Conservation (phyloP, 2,329 filamentous ascomycete species). For the Neopestalotiopsis clavispora region DNA sequence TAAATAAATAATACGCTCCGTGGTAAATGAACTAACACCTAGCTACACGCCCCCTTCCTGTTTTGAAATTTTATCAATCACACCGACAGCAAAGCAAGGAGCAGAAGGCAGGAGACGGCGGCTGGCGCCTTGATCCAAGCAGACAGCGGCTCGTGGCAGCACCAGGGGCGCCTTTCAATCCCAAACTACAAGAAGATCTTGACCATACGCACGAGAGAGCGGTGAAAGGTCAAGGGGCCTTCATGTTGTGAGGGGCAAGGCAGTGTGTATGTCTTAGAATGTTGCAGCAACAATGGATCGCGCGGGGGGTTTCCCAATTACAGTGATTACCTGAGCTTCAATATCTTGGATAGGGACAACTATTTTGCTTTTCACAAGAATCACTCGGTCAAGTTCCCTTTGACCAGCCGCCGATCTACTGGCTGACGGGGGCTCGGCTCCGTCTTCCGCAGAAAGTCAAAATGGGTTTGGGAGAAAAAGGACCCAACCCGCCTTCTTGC, state of each 20-base stretch:
- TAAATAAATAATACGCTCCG: neutral
- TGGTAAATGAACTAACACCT: neutral
- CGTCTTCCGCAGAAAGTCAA: conserved; percentile 10
- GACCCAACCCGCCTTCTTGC: neutral
- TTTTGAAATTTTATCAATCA: neutral
- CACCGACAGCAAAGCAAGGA: neutral
- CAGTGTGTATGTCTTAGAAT: neutral
- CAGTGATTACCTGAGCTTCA: neutral
- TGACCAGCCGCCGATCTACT: neutral
- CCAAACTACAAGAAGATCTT: neutral
- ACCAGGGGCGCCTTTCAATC: neutral
- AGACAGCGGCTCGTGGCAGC: conserved; percentile 2
- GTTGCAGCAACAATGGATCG: neutral
- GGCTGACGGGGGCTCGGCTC: neutral
- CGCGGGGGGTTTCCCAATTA: neutral
- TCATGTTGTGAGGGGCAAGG: neutral
- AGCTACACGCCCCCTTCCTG: neutral
- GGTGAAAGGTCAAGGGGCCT: neutral
- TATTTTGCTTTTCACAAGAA: neutral
- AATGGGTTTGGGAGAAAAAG: neutral
- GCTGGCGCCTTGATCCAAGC: conserved; percentile 7
- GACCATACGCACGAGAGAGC: neutral
- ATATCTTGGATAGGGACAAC: too few species aligned
- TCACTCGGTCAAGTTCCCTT: neutral
- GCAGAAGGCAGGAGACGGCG: neutral